phyloP scores from a whole-genome alignment of 345 rosid species.

The Citrus hindsii region DNA sequence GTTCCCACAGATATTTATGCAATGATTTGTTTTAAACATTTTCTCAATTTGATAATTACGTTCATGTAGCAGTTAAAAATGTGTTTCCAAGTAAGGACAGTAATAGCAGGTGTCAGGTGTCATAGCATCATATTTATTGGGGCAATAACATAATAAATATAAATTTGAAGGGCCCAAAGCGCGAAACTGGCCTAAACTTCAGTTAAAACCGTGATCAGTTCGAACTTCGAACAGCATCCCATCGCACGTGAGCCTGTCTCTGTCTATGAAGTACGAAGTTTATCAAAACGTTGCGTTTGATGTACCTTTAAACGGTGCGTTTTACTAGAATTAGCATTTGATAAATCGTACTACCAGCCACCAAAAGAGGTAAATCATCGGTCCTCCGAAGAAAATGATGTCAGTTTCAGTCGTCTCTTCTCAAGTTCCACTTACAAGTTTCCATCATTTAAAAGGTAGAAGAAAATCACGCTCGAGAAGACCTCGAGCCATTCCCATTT shows the following conservation, averaged over 20 bases:
- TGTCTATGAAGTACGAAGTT: too few species aligned
- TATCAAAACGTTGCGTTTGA: too few species aligned
- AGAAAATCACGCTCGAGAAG: slow-evolving; percentile 13
- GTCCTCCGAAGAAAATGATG: slow-evolving; percentile 15
- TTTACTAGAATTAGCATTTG: neutral
- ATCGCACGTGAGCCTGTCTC: too few species aligned
- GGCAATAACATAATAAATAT: too few species aligned
- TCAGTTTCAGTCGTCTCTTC: slow-evolving; percentile 21
- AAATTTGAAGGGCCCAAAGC: too few species aligned
- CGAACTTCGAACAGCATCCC: too few species aligned
- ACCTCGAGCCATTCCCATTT: slow-evolving; percentile 26
- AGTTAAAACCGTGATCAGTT: too few species aligned
- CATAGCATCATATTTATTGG: too few species aligned
- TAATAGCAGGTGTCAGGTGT: too few species aligned
- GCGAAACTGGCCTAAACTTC: too few species aligned
- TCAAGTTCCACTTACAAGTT: slow-evolving; percentile 18
- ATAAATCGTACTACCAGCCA: neutral
- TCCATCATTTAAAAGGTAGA: neutral
- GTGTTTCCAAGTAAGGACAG: neutral
- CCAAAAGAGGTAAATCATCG: neutral
- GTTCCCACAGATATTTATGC: neutral
- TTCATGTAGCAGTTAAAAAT: neutral
- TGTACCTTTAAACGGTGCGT: neutral
- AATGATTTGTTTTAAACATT: neutral
- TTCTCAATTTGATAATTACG: neutral